A percentile compares a stretch with the other conserved stretches of the same genome.
Evolutionary conservation across 345 rosid genomes (phyloP).

Genomic region (Eucalyptus victrix): DNA sequence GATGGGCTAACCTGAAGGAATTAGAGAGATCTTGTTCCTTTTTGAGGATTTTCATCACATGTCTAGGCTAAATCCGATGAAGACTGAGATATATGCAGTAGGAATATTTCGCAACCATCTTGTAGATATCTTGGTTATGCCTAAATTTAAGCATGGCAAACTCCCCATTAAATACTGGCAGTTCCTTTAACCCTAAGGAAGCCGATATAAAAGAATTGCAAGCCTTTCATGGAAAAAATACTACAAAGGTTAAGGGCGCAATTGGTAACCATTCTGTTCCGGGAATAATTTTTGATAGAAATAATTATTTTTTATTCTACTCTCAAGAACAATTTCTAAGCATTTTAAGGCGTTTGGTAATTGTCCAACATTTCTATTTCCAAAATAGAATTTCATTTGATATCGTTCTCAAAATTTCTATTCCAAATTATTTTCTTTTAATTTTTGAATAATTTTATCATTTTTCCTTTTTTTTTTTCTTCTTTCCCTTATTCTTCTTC

Average conservation of each 20-base stretch:
- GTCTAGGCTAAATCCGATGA: neutral
- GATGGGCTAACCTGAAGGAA: neutral
- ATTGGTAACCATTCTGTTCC: too few relatives aligned
- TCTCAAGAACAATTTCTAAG: too few relatives aligned
- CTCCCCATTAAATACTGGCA: neutral
- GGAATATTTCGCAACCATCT: neutral
- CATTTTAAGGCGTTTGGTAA: too few relatives aligned
- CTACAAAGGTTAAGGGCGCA: neutral
- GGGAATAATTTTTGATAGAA: too few relatives aligned
- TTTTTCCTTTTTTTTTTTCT: accelerated
- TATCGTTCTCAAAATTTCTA: accelerated
- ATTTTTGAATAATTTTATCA: too few relatives aligned
- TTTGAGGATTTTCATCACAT: neutral
- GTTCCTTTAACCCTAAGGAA: neutral
- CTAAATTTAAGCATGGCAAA: neutral
- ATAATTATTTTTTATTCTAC: too few relatives aligned
- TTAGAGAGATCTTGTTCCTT: neutral
- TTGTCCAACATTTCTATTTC: accelerated
- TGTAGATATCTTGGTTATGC: neutral
- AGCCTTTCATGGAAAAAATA: neutral
- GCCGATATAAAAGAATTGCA: neutral
- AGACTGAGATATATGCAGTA: neutral
- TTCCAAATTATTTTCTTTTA: too few relatives aligned
- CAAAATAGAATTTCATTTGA: too few relatives aligned
- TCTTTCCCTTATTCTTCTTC: too few relatives aligned